phyloP scores from a whole-genome alignment of 1,284 basidiomycete genomes.

The Naganishia sp. region DNA sequence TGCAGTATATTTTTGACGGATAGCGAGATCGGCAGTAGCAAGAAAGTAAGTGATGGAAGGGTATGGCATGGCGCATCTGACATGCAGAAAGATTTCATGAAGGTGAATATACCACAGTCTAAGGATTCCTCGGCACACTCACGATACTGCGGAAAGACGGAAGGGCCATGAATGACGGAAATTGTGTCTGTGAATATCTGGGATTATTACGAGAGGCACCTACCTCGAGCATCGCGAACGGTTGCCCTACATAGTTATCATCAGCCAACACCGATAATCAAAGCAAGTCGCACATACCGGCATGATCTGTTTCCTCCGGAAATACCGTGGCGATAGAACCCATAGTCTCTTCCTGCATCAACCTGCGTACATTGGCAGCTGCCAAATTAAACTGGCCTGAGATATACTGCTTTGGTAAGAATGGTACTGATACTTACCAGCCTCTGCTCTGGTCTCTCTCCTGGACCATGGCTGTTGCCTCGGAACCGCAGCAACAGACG shows the following conservation, averaged over 20 bases:
- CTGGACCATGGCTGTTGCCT: conserved; percentile 12
- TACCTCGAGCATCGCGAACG: conserved; percentile 66
- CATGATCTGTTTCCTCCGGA: conserved; percentile 40
- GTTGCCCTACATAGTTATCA: conserved; percentile 54
- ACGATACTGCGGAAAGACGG: conserved; percentile 33
- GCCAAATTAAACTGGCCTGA: neutral
- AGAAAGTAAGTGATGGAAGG: conserved; percentile 64
- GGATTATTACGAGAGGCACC: conserved; percentile 52
- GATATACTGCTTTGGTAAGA: neutral
- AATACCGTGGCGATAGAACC: conserved; percentile 50
- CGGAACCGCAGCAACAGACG: neutral
- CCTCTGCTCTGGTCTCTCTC: conserved; percentile 16
- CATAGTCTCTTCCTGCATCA: conserved; percentile 40
- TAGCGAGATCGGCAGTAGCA: conserved; percentile 66
- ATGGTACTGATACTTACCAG: neutral
- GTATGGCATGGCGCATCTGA: conserved; percentile 59
- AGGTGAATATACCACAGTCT: neutral
- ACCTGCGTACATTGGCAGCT: conserved; percentile 38
- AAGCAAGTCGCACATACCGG: conserved; percentile 37
- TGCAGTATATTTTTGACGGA: conserved; percentile 63
- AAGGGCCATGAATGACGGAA: neutral
- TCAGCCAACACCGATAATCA: conserved; percentile 2
- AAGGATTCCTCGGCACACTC: conserved; percentile 6
- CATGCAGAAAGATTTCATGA: neutral
- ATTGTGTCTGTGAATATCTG: neutral